phyloP scores from a whole-genome alignment of 768 basidiomycete species.

The Termitomyces sp. region DNA sequence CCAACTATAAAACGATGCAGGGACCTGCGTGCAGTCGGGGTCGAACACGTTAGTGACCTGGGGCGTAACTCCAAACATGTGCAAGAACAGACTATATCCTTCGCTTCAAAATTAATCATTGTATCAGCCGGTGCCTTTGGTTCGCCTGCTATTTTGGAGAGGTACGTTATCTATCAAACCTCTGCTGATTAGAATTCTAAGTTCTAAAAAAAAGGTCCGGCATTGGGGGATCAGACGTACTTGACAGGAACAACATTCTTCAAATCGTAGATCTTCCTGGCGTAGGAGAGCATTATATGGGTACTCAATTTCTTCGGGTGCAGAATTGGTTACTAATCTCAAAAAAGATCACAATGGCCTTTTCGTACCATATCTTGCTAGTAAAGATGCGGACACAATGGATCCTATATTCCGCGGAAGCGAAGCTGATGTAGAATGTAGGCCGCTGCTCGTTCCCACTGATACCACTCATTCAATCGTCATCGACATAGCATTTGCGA shows the following conservation, averaged over 20 bases:
- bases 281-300: constrained; percentile 68
- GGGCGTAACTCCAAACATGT: constrained; percentile 19
- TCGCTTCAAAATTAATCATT: constrained; percentile 41
- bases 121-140: constrained; percentile 51
- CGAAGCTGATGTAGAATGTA: constrained; percentile 35
- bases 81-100: constrained; percentile 20
- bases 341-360: constrained; percentile 35
- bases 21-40: constrained; percentile 39
- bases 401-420: constrained; percentile 40
- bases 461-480: background rate
- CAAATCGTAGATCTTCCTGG: constrained; percentile 64
- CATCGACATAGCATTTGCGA: constrained; percentile 7
- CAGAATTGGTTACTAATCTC: background rate
- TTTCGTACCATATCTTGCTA: constrained; percentile 35
- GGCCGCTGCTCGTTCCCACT: constrained; percentile 6
- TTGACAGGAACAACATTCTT: constrained; percentile 43
- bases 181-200: background rate
- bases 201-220: constrained; percentile 39
- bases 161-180: constrained; percentile 18
- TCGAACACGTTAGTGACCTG: constrained; percentile 44
- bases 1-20: constrained; percentile 16
- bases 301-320: constrained; percentile 21
- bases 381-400: constrained; percentile 43
- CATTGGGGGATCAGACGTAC: constrained; percentile 50
- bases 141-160: constrained; percentile 50